phyloP scores from a whole-genome alignment of 148 eudicot species.

The Chenopodium album region DNA sequence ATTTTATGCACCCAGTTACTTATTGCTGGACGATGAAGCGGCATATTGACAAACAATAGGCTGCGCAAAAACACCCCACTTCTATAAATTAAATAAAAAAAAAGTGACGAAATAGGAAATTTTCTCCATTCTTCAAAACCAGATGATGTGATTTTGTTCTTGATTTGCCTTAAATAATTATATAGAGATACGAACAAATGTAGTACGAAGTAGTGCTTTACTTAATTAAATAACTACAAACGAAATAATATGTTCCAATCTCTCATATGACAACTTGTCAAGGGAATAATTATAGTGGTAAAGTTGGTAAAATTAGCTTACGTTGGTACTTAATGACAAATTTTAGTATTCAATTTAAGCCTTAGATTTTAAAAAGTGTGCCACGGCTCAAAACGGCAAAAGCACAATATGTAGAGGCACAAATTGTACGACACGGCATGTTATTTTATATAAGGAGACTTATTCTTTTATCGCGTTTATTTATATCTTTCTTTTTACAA shows the following conservation, averaged over 20 bases:
- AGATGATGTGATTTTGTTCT: too few species aligned
- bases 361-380: too few species aligned
- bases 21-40: background rate
- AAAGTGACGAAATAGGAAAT: background rate
- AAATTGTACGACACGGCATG: too few species aligned
- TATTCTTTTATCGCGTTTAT: too few species aligned
- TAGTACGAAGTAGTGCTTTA: background rate
- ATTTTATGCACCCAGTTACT: background rate
- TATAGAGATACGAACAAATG: background rate
- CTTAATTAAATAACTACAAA: too few species aligned
- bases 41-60: background rate
- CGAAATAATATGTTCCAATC: background rate
- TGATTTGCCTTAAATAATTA: too few species aligned
- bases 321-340: background rate
- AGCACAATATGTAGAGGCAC: too few species aligned
- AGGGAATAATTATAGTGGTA: background rate
- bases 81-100: background rate
- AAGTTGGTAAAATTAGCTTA: background rate
- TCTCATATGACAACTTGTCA: background rate
- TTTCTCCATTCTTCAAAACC: too few species aligned
- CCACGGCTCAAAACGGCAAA: too few species aligned
- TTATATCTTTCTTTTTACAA: too few species aligned
- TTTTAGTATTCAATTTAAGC: too few species aligned
- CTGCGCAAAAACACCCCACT: background rate
- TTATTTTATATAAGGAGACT: too few species aligned